Percentiles rank a stretch among this genome's conserved stretches.
phyloP scores from a whole-genome alignment of 257 asterid genomes.

The Solanum tacnaense region DNA sequence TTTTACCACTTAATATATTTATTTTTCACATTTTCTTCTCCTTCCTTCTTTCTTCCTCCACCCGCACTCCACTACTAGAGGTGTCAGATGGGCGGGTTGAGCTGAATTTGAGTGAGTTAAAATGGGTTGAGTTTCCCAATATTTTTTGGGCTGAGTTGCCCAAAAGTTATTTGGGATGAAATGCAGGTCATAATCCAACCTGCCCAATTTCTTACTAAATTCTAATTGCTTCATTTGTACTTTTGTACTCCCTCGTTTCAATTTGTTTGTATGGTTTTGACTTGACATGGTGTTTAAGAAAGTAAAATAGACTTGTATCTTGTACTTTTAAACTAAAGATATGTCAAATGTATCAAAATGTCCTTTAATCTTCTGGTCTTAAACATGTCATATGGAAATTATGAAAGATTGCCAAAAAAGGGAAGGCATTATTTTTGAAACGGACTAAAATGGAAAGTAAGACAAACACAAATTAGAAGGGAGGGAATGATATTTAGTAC shows the following conservation, averaged over 20 bases:
- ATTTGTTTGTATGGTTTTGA: neutral
- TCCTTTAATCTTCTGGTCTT: neutral
- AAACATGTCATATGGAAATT: neutral
- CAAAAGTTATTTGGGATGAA: neutral
- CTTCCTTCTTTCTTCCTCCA: neutral
- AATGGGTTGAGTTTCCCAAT: neutral
- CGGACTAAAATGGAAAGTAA: neutral
- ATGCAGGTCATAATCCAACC: neutral
- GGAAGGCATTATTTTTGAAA: neutral
- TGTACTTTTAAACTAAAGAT: neutral
- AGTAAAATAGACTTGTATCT: too few species aligned
- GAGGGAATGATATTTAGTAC: neutral
- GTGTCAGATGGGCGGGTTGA: neutral
- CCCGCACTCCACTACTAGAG: neutral
- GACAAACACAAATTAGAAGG: neutral
- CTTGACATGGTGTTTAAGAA: neutral
- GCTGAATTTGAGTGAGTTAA: neutral
- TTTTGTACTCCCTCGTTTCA: neutral
- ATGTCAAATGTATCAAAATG: neutral
- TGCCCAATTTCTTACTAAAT: neutral
- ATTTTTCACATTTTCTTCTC: neutral
- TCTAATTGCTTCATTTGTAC: neutral
- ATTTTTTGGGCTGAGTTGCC: neutral
- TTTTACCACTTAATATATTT: neutral
- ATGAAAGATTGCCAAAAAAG: neutral